A percentile compares a stretch with the other conserved stretches of the same genome.
phyloP scores from a whole-genome alignment of 306 rosid species.

The Erythrophleum fordii region DNA sequence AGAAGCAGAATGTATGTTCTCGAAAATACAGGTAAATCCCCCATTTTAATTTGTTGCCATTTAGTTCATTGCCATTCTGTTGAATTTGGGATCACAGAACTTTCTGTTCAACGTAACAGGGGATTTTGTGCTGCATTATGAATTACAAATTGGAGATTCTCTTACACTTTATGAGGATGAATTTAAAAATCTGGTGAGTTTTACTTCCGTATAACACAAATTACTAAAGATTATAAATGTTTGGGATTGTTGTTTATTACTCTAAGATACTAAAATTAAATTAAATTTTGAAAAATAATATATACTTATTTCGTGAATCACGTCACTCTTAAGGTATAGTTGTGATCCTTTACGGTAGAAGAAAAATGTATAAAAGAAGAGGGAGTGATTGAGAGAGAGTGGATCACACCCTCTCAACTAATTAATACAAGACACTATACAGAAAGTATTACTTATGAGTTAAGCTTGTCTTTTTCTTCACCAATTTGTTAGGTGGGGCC shows the following conservation, averaged over 20 bases:
- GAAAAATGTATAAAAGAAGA: too few species aligned
- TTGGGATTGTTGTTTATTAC: neutral
- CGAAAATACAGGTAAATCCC: slow-evolving; percentile 56
- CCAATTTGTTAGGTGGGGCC: neutral
- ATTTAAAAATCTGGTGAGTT: slow-evolving; percentile 63
- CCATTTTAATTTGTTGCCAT: neutral
- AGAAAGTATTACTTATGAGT: too few species aligned
- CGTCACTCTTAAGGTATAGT: too few species aligned
- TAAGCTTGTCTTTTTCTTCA: neutral
- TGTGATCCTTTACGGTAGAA: too few species aligned
- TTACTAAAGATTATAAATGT: too few species aligned
- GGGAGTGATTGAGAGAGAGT: too few species aligned
- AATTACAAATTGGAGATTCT: slow-evolving; percentile 55
- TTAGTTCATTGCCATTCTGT: neutral
- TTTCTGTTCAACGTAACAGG: slow-evolving; percentile 43
- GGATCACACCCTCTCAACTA: too few species aligned
- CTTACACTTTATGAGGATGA: slow-evolving; percentile 61
- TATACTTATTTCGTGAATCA: too few species aligned
- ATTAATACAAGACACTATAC: too few species aligned
- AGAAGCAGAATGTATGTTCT: slow-evolving; percentile 73
- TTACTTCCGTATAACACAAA: neutral
- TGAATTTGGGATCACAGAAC: neutral
- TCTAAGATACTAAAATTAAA: too few species aligned
- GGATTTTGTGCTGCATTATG: slow-evolving; percentile 52
- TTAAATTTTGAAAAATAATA: too few species aligned